A percentile compares a stretch with the other conserved stretches of the same genome.
phyloP scores from a whole-genome alignment of 176 grass and related monocot species.

The Melocanna baccifera region DNA sequence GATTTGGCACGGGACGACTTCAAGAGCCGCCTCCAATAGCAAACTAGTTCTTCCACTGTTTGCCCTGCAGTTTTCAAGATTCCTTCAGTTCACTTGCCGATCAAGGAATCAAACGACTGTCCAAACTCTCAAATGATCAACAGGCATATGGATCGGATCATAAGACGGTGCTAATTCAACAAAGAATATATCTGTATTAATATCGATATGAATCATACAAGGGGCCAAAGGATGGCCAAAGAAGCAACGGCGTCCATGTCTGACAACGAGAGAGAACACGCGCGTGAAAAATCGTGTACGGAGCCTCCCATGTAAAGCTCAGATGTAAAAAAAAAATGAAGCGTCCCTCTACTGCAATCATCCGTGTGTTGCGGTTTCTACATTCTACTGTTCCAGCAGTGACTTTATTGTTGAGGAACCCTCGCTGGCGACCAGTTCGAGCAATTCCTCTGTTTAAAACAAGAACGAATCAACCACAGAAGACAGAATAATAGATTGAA shows the following conservation, averaged over 20 bases:
- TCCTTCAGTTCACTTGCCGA: neutral
- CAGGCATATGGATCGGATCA: neutral
- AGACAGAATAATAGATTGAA: too few relatives aligned
- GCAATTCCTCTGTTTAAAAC: too few relatives aligned
- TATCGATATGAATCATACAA: conserved; percentile 20
- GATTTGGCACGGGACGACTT: conserved; percentile 57
- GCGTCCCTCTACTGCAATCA: conserved; percentile 26
- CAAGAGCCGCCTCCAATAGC: conserved; percentile 46
- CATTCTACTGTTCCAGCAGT: neutral
- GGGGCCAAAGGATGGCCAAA: conserved; percentile 38
- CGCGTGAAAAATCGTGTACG: conserved; percentile 29
- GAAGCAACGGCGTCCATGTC: conserved; percentile 3
- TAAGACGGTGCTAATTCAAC: neutral
- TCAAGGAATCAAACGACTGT: neutral
- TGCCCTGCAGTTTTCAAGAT: neutral
- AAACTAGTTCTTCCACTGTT: neutral
- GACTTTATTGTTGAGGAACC: neutral
- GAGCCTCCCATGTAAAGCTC: neutral
- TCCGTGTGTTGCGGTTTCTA: conserved; percentile 8
- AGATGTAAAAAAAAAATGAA: conserved; percentile 27
- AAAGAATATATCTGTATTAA: conserved; percentile 36
- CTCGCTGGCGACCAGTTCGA: too few relatives aligned
- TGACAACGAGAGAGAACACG: neutral
- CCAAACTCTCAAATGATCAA: neutral
- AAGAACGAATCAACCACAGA: too few relatives aligned